phyloP scores from a whole-genome alignment of 306 rosid genomes.

The Crataegus laevigata region DNA sequence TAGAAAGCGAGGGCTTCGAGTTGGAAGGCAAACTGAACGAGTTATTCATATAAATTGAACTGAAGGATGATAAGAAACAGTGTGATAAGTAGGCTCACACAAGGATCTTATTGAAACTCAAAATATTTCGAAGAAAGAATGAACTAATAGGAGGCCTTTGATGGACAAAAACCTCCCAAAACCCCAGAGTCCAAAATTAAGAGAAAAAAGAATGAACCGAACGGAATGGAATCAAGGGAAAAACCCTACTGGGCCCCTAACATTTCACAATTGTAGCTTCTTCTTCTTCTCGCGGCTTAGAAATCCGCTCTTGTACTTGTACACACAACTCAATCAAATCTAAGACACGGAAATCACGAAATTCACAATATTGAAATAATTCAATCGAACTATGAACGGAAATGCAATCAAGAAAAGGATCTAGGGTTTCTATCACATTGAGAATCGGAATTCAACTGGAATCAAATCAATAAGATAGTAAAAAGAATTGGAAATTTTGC shows the following conservation, averaged over 20 bases:
- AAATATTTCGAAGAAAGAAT: slow-evolving; percentile 4
- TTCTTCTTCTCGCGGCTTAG: neutral
- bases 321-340: slow-evolving; percentile 15
- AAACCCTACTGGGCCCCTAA: neutral
- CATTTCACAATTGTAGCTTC: slow-evolving; percentile 19
- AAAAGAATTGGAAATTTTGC: neutral
- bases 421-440: slow-evolving; percentile 35
- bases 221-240: slow-evolving; percentile 3
- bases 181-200: slow-evolving; percentile 6
- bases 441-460: slow-evolving; percentile 10
- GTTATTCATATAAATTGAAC: neutral
- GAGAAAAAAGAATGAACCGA: slow-evolving; percentile 1
- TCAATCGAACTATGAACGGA: neutral
- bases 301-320: slow-evolving; percentile 3
- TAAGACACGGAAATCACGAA: neutral
- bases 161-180: slow-evolving; percentile 20
- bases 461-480: neutral
- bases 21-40: neutral
- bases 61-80: slow-evolving; percentile 6
- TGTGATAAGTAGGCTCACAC: slow-evolving; percentile 12
- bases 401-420: slow-evolving; percentile 16
- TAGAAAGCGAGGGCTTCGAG: neutral
- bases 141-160: slow-evolving; percentile 6
- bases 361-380: neutral
- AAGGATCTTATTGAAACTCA: slow-evolving; percentile 21